These are phyloP conservation scores for Pseudognaphalium luteoalbum DNA, from an alignment of 129 eudicot genomes.

Conservation along the genomic window DNA sequence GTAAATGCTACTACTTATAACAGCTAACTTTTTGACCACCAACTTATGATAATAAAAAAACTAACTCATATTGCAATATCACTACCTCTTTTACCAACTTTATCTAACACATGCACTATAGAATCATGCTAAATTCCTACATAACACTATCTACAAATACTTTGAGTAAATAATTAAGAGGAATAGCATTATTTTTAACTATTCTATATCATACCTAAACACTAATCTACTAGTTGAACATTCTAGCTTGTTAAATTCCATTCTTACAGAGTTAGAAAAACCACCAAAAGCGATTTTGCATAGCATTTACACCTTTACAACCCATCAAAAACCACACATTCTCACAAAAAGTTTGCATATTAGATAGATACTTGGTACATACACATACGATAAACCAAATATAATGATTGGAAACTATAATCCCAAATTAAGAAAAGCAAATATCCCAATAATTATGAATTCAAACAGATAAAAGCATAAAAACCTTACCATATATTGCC, in stretches of 20 bases:
- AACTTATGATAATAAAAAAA: conserved; percentile 1
- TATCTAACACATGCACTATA: neutral
- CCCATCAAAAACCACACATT: neutral
- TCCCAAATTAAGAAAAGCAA: neutral
- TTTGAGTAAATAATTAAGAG: too few species aligned
- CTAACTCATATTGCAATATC: neutral
- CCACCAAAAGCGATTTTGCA: neutral
- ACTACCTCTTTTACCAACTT: neutral
- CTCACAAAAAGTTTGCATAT: neutral
- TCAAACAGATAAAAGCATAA: conserved; percentile 1
- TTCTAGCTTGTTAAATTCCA: neutral
- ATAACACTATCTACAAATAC: too few species aligned
- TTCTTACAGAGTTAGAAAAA: neutral
- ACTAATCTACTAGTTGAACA: neutral
- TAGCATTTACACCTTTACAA: neutral
- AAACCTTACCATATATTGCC: conserved; percentile 88
- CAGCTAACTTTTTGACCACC: neutral
- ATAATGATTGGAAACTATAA: neutral
- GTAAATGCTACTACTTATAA: neutral
- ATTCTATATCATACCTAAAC: neutral
- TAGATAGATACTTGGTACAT: neutral
- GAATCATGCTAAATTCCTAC: neutral
- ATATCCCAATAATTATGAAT: conserved; percentile 5
- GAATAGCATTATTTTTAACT: neutral
- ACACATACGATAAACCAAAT: neutral